These are phyloP conservation scores for Sporothrix protearum DNA, from an alignment of 2,329 filamentous ascomycete genomes.

Conservation along the genomic window DNA sequence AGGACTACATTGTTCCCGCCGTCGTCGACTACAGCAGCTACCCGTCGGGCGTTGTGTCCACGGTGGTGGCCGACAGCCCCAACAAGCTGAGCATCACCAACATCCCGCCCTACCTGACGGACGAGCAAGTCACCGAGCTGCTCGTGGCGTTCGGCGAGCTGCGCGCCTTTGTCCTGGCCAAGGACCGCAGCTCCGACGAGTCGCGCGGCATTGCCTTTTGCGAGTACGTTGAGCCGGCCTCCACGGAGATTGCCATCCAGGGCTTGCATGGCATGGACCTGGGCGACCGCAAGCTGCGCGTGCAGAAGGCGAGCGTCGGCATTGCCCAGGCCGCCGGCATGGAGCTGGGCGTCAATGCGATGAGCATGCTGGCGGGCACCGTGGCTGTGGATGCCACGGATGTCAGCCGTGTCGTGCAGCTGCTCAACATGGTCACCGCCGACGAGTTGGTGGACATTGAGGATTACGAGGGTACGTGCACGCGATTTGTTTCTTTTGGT, in stretches of 20 bases:
- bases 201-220: conserved; percentile 95
- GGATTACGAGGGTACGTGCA: conserved; percentile 77
- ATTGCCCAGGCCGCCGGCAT: conserved; percentile 87
- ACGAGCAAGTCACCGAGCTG: conserved; percentile 88
- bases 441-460: conserved; percentile 92
- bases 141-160: conserved; percentile 87
- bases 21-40: conserved; percentile 68
- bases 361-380: conserved; percentile 94
- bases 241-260: conserved; percentile 82
- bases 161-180: conserved; percentile 86
- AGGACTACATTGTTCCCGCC: conserved; percentile 93
- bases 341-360: conserved; percentile 95
- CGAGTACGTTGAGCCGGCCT: conserved; percentile 76
- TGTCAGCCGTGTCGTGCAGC: conserved; percentile 77
- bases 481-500: neutral
- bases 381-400: conserved; percentile 71
- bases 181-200: conserved; percentile 79
- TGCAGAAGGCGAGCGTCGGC: conserved; percentile 85
- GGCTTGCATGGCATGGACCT: conserved; percentile 91
- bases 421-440: conserved; percentile 97
- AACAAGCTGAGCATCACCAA: conserved; percentile 95
- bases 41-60: conserved; percentile 73
- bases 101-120: conserved; percentile 80
- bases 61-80: conserved; percentile 80
- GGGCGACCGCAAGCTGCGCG: conserved; percentile 79